Percentiles rank a stretch among this genome's conserved stretches.
Evolutionary conservation across 176 grass and related monocot species (phyloP).

Genomic region (Eleusine coracana): DNA sequence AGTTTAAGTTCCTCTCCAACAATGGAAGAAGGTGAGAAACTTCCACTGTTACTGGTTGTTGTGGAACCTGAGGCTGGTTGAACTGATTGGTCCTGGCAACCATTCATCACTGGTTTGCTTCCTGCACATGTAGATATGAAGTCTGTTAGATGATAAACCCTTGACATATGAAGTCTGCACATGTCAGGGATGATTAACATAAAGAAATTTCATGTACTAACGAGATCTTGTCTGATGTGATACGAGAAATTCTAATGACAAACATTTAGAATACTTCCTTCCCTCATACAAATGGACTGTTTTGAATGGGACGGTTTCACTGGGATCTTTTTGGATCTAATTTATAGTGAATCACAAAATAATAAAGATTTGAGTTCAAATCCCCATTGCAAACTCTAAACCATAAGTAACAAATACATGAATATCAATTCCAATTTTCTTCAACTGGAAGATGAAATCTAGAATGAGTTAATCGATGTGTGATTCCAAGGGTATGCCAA

Average conservation of each 20-base stretch:
- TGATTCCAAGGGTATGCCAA: too few relatives aligned
- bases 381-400: too few relatives aligned
- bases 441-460: too few relatives aligned
- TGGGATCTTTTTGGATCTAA: too few relatives aligned
- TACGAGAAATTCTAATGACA: constrained; percentile 21
- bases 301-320: too few relatives aligned
- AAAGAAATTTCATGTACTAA: not conserved
- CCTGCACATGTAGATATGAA: constrained; percentile 51
- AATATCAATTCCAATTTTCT: too few relatives aligned
- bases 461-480: too few relatives aligned
- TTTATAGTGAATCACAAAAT: too few relatives aligned
- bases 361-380: too few relatives aligned
- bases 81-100: constrained; percentile 55
- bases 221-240: not conserved
- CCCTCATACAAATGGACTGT: too few relatives aligned
- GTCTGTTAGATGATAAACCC: constrained; percentile 25
- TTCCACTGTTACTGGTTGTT: constrained; percentile 77
- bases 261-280: not conserved
- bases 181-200: constrained; percentile 9
- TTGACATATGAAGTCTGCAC: constrained; percentile 29
- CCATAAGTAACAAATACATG: too few relatives aligned
- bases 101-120: constrained; percentile 68
- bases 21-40: constrained; percentile 80
- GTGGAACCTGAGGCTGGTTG: constrained; percentile 76
- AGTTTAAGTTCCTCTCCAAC: constrained; percentile 91